These are phyloP conservation scores for Neodidymelliopsis sp. DNA, from an alignment of 2,329 filamentous ascomycete genomes.

Conservation along the genomic window DNA sequence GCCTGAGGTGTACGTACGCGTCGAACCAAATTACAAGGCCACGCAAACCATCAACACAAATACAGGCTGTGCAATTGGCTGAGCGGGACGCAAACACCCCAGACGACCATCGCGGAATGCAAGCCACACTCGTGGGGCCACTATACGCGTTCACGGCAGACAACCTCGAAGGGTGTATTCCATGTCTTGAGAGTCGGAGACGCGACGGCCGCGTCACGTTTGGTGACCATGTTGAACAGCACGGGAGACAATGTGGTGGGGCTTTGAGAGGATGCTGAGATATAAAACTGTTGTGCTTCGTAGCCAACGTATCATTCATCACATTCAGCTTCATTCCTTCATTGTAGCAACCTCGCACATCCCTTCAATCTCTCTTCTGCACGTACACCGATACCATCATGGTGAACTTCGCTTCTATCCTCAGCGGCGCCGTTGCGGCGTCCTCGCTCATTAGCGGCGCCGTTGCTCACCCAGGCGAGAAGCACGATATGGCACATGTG, in stretches of 20 bases:
- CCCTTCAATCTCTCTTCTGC: not conserved
- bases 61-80: not conserved
- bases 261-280: not conserved
- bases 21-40: slow-evolving; percentile 2
- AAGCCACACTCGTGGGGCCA: slow-evolving; percentile 6
- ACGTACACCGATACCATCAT: slow-evolving; percentile 16
- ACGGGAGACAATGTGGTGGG: not conserved
- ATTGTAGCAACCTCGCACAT: not conserved
- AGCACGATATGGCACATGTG: slow-evolving; percentile 39
- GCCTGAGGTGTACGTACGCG: slow-evolving; percentile 21
- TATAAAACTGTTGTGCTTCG: slow-evolving; percentile 4
- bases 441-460: slow-evolving; percentile 26
- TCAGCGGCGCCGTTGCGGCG: slow-evolving; percentile 25
- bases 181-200: slow-evolving; percentile 4
- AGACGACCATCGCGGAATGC: not conserved
- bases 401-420: slow-evolving; percentile 30
- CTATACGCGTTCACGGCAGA: slow-evolving; percentile 17
- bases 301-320: not conserved
- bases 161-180: slow-evolving; percentile 9
- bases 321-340: not conserved
- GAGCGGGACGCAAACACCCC: not conserved
- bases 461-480: slow-evolving; percentile 45
- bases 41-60: slow-evolving; percentile 8
- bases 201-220: slow-evolving; percentile 19
- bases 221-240: slow-evolving; percentile 13